Conservation (phyloP, 78 protist genomes). For the Parvularia atlantis region DNA sequence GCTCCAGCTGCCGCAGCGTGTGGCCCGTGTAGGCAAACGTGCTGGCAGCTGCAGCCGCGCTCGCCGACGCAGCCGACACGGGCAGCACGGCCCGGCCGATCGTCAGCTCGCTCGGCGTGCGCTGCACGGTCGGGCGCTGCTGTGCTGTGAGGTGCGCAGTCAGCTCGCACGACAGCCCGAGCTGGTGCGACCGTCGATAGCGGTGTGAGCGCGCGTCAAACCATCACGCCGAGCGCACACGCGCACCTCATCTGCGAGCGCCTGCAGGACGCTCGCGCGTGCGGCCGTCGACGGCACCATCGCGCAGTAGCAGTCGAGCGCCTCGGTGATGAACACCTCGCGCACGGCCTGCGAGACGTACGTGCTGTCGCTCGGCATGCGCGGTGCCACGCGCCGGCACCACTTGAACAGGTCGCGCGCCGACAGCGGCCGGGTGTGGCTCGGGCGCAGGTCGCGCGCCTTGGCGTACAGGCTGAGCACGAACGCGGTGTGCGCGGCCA, state of each 20-base stretch:
- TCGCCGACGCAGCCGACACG: background rate
- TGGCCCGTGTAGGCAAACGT: conserved; percentile 64
- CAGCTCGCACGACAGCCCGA: no score
- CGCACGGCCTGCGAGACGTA: background rate
- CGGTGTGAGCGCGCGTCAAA: no score
- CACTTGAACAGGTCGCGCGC: conserved; percentile 71
- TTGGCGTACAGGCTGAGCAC: no score
- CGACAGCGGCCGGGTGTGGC: no score
- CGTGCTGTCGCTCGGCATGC: background rate
- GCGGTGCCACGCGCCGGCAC: conserved; percentile 21
- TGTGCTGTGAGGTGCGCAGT: no score
- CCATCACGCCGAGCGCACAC: background rate
- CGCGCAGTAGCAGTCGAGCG: conserved; percentile 23
- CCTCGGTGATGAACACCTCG: conserved; percentile 17
- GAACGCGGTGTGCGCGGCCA: no score
- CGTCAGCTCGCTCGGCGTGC: background rate
- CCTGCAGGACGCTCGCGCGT: background rate
- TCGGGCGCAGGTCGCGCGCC: no score
- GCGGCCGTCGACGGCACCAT: background rate
- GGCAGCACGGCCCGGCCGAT: background rate
- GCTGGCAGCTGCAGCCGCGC: background rate
- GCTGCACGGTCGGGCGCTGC: no score
- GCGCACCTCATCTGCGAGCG: background rate
- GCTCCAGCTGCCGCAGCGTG: conserved; percentile 62
- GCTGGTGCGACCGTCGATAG: no score